A percentile compares a stretch with the other conserved stretches of the same genome.
Conservation (phyloP, 2,329 filamentous ascomycete species). For the Purpureocillium takamizusanense region DNA sequence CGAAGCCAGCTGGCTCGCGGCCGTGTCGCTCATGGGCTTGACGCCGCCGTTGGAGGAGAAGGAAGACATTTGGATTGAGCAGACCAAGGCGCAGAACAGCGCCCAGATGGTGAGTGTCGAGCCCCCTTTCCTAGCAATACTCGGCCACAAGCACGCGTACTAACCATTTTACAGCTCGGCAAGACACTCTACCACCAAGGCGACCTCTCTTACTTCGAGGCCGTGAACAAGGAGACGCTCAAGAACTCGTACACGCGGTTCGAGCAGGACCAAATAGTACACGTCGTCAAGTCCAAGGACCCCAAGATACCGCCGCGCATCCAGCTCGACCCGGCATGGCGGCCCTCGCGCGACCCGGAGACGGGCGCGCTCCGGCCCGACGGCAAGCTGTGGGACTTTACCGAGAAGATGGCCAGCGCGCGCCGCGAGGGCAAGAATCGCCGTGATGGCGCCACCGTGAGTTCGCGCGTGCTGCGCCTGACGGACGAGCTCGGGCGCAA, state of each 20-base stretch:
- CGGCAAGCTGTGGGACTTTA: conserved; percentile 85
- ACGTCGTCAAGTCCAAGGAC: conserved; percentile 62
- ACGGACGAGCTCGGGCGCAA: conserved; percentile 63
- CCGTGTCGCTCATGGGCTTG: conserved; percentile 79
- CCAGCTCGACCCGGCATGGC: conserved; percentile 66
- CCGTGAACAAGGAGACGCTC: conserved; percentile 94
- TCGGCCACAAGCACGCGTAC: not conserved
- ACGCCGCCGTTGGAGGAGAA: conserved; percentile 56
- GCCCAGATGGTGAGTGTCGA: conserved; percentile 62
- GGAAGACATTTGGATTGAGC: conserved; percentile 70
- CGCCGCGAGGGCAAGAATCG: conserved; percentile 91
- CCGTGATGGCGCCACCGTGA: conserved; percentile 85
- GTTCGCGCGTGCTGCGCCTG: conserved; percentile 67
- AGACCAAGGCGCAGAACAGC: conserved; percentile 68
- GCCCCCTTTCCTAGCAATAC: too few species aligned
- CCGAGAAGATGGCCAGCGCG: conserved; percentile 73
- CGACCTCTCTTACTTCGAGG: conserved; percentile 93
- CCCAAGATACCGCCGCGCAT: conserved; percentile 52
- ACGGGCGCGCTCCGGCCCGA: conserved; percentile 56
- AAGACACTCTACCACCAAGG: conserved; percentile 98
- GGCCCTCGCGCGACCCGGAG: conserved; percentile 52
- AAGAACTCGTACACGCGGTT: conserved; percentile 88
- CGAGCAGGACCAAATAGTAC: conserved; percentile 81
- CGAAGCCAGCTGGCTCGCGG: conserved; percentile 86
- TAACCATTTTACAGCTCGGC: conserved; percentile 50